Percentiles rank a stretch among this genome's conserved stretches.
These are phyloP conservation scores for Fusarium proliferatum DNA, from an alignment of 2,329 filamentous ascomycete genomes.

Conservation along the genomic window DNA sequence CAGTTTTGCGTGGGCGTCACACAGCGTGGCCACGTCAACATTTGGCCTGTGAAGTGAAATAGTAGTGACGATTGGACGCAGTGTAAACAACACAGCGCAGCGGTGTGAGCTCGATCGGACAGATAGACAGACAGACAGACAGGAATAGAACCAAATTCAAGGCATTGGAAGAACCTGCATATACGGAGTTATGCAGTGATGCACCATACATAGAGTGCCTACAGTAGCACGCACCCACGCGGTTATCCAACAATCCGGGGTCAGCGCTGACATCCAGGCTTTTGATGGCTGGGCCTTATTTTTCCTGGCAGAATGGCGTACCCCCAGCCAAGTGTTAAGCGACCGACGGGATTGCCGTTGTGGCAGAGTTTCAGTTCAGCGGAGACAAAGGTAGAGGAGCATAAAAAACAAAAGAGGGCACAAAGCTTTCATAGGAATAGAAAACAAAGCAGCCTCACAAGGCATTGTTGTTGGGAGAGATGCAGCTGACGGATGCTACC, in stretches of 20 bases:
- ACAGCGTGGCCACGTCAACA: constrained; percentile 36
- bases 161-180: not conserved
- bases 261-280: no score
- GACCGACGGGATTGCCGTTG: constrained; percentile 8
- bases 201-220: constrained; percentile 22
- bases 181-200: constrained; percentile 24
- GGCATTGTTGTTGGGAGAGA: constrained; percentile 1
- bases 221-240: constrained; percentile 19
- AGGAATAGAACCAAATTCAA: constrained; percentile 9
- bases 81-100: constrained; percentile 5
- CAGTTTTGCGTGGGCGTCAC: constrained; percentile 19
- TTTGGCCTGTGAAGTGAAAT: not conserved
- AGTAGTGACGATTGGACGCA: not conserved
- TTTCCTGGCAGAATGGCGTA: constrained; percentile 7
- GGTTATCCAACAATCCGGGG: not conserved
- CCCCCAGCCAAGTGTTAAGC: not conserved
- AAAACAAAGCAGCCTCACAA: not conserved
- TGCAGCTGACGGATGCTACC: not conserved
- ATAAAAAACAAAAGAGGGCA: not conserved
- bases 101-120: constrained; percentile 13
- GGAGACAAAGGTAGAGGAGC: constrained; percentile 2
- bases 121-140: not conserved
- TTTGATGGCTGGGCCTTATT: not conserved
- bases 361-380: constrained; percentile 31
- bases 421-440: not conserved